A percentile compares a stretch with the other conserved stretches of the same genome.
Evolutionary conservation across 2,329 filamentous ascomycete genomes (phyloP).

Genomic region (Phaeoacremonium minimum): DNA sequence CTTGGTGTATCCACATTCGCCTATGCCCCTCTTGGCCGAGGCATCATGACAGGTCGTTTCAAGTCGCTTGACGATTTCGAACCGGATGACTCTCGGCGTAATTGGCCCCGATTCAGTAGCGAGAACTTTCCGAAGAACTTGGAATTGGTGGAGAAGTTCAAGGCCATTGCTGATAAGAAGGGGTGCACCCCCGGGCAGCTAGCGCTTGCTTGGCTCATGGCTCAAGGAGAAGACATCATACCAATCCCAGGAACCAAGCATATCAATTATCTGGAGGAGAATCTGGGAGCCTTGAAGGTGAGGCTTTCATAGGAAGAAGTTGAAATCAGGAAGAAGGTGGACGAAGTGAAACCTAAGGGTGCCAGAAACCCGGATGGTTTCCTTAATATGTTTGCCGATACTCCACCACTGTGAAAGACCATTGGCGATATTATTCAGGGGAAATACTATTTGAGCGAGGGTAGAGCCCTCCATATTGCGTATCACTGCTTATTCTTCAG

Average conservation of each 20-base stretch:
- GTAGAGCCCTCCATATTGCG: no score
- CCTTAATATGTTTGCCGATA: no score
- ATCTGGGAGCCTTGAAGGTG: conserved; percentile 16
- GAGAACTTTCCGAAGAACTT: conserved; percentile 53
- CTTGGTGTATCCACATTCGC: conserved; percentile 51
- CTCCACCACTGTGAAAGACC: no score
- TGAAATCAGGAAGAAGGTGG: no score
- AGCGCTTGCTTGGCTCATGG: conserved; percentile 56
- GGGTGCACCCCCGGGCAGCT: conserved; percentile 49
- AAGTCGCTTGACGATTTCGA: conserved; percentile 38
- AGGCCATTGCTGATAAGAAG: conserved; percentile 46
- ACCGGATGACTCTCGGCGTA: conserved; percentile 38
- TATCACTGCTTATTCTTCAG: no score
- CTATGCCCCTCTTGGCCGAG: conserved; percentile 55
- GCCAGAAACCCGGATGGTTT: no score
- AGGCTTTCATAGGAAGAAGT: conserved; percentile 5
- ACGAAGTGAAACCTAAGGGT: no score
- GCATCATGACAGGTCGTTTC: conserved; percentile 46
- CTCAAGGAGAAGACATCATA: conserved; percentile 38
- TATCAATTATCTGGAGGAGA: conserved; percentile 37
- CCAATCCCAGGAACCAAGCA: conserved; percentile 49
- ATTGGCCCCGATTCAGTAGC: conserved; percentile 38
- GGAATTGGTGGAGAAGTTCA: conserved; percentile 44
- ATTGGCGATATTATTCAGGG: no score
- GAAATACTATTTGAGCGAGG: no score